Base-by-base conservation (phyloP, 2,329 filamentous ascomycete species). In the Fusarium gaditjirri region DNA sequence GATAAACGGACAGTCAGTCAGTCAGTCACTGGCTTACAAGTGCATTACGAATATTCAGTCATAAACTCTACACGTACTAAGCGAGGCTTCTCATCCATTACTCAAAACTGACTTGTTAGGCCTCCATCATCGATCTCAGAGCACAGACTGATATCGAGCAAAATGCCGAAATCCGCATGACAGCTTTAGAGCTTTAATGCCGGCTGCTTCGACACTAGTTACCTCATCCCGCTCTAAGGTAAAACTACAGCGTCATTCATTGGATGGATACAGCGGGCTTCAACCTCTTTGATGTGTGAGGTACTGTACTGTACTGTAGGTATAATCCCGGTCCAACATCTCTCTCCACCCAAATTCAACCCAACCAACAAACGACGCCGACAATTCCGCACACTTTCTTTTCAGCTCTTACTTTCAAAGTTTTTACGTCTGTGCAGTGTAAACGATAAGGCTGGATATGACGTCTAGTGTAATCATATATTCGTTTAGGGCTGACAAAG, bases 391-490 rank as follows among this genome's bases (percentile, higher is more conserved):
- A 35, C 27, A 33, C 21, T 29, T 42, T 41, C 14, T 35, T 17
- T 21, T 61, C 33, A n/a, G 35, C 35, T 23, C 29, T 27, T 12
- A 19, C 27, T n/a, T 56, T n/a, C 21, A 56, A 43, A 44, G 41
- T n/a, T 38, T 44, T 54, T 36, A 19, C 13, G 33, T 44, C 33
- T 47, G 10, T 61, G 39, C 44, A 44, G 33, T 41, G 25, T 65
- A 49, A 56, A 31, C 43, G 21, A 69, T 46, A 71, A 71, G 63
- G 58, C 44, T 65, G 41, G 41, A n/a, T 46, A 65, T 72, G 69
- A 65, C 50, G 58, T 57, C 42, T 38, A 49, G 19, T 29, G 21
- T 33, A 21, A 27, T n/a, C 38, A 41, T 44, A 54, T 55, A 35
- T 44, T 25, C 12, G 29, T 44, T 55, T 57, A 71, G 57, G 52